These are phyloP conservation scores for Heliamphora pulchella DNA, from an alignment of 179 eudicot species.

Conservation along the genomic window DNA sequence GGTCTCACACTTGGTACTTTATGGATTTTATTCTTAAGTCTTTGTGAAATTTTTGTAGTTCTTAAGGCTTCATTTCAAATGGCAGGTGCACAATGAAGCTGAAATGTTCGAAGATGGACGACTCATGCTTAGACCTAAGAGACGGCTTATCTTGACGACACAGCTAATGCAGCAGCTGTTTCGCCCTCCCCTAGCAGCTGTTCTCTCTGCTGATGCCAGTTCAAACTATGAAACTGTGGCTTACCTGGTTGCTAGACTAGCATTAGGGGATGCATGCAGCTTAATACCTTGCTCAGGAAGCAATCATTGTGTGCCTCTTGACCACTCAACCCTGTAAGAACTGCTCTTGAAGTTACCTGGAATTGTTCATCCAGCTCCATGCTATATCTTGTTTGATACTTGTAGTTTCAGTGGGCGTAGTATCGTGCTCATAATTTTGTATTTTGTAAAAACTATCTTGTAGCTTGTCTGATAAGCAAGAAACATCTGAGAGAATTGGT, in stretches of 20 bases:
- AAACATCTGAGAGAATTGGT: neutral
- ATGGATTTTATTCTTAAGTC: neutral
- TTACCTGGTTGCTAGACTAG: conserved; percentile 52
- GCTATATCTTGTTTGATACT: neutral
- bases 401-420: neutral
- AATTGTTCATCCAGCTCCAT: neutral
- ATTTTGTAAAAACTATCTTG: conserved; percentile 10
- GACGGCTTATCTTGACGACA: conserved; percentile 67
- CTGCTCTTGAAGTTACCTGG: neutral
- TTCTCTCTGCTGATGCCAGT: conserved; percentile 59
- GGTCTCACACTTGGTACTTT: neutral
- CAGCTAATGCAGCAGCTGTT: conserved; percentile 85
- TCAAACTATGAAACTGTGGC: conserved; percentile 43
- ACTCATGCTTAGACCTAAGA: conserved; percentile 44
- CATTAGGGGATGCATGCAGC: conserved; percentile 73
- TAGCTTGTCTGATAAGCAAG: conserved; percentile 5
- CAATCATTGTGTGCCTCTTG: conserved; percentile 22
- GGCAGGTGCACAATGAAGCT: conserved; percentile 58
- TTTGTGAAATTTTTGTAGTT: neutral
- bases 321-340: conserved; percentile 49
- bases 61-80: conserved; percentile 8
- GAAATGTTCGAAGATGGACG: conserved; percentile 46
- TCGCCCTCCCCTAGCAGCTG: conserved; percentile 48
- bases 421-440: neutral
- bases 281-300: conserved; percentile 27